phyloP scores from a whole-genome alignment of 257 asterid genomes.

The Ballota nigra region DNA sequence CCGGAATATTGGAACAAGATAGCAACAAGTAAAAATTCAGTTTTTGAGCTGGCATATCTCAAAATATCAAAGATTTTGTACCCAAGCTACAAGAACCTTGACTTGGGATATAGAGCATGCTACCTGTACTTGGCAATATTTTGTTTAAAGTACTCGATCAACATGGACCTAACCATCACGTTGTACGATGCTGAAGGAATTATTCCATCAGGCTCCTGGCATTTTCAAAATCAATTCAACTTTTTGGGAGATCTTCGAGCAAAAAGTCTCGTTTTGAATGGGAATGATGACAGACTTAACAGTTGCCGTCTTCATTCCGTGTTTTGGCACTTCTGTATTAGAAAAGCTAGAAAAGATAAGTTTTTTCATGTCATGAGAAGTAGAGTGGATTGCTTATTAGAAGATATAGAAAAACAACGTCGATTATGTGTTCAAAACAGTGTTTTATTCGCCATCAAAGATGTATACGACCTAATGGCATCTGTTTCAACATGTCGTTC shows the following conservation, averaged over 20 bases:
- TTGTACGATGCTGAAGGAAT: slow-evolving; percentile 6
- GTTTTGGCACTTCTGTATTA: too few species aligned
- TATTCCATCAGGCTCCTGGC: too few species aligned
- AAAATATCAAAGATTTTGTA: neutral
- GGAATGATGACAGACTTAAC: neutral
- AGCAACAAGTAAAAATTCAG: neutral
- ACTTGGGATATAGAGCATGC: neutral
- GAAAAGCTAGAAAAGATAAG: neutral
- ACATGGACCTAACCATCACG: neutral
- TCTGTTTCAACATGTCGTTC: neutral
- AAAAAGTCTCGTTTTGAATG: neutral
- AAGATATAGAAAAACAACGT: neutral
- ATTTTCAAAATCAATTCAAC: too few species aligned
- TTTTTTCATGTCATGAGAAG: neutral
- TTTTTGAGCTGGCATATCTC: neutral
- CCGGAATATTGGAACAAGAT: neutral
- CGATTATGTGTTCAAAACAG: slow-evolving; percentile 1
- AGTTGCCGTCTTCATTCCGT: neutral
- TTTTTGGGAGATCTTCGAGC: neutral
- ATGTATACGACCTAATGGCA: neutral
- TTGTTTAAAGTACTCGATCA: slow-evolving; percentile 1
- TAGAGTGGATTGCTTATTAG: neutral
- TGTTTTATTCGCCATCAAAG: neutral
- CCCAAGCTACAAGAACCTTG: neutral
- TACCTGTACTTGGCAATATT: slow-evolving; percentile 19